Evolutionary conservation across 1,139 yeast genomes (phyloP), one percentile per base, ranked within the genome.

Genomic region (Blastobotrys malaysiensis): DNA sequence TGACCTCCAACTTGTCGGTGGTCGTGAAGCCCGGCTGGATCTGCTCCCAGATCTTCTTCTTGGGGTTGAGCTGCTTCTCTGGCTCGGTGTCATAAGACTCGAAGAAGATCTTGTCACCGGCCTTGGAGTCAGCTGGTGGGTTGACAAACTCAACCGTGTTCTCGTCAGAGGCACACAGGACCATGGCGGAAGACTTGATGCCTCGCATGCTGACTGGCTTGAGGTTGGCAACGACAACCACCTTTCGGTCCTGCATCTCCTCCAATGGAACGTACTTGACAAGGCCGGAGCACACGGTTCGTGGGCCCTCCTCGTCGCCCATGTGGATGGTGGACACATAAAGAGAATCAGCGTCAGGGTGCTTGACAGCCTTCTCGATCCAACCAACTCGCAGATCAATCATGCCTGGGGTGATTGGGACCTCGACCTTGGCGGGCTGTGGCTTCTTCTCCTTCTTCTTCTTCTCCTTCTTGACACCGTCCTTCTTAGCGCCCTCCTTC

Each of bases 31-130:
- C 78, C 52, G 97, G 98, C 77, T 95, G 99, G 61, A 88, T 78
- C 52, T 91, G 80, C 79, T 95, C 99, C 93, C 96, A 95, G 60
- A 93, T 79, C 81, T 95, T 95, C 87, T 93, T 95, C 84, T 95
- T 95, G 65, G 99, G 99, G 76, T 93, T 91, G 73, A 95, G 79
- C 69, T 86, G 95, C 69, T 89, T 82, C 73, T 90, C 96, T 61
- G 99, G 99, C 46, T 69, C 72, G 55, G 80, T 81, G 66, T 89
- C 85, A 71, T 77, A 90, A 57, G 88, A 95, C 75, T 90, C 97
- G 67, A 95, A 93, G 80, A 88, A 90, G 61, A 93, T 80, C 78
- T 90, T 90, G 74, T 95, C 99, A 74, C 99, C 99, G 13, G 99
- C 84, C 75, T 88, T 81, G 49, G 96, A 82, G n/a, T 91, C 96